A percentile compares a stretch with the other conserved stretches of the same genome.
phyloP scores from a whole-genome alignment of 208 protist species.

The Vickermania spadyakhi region DNA sequence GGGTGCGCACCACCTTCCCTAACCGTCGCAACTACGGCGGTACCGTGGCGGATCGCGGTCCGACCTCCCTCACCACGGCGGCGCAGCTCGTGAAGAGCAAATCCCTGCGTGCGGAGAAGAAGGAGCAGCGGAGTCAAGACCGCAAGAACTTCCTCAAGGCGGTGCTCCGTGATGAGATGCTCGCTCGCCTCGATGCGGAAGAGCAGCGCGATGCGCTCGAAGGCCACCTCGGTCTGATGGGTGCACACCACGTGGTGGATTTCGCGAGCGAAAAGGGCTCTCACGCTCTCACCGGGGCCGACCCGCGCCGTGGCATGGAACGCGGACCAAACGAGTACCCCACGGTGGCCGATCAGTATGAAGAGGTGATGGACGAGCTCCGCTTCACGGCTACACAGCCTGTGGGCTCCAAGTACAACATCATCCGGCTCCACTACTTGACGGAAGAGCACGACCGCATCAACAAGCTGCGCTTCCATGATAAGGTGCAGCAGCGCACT shows the following conservation, averaged over 20 bases:
- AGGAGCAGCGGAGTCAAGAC: conserved; percentile 38
- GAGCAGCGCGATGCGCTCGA: conserved; percentile 34
- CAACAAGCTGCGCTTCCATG: conserved; percentile 26
- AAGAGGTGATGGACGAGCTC: conserved; percentile 63
- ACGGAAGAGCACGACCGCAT: conserved; percentile 55
- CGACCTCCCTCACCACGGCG: conserved; percentile 22
- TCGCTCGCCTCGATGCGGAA: conserved; percentile 44
- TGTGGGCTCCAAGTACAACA: conserved; percentile 71
- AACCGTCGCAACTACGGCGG: conserved; percentile 67
- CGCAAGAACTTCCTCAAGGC: conserved; percentile 70
- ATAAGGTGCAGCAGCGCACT: conserved; percentile 10
- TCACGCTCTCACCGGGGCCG: not conserved
- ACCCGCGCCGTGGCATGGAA: conserved; percentile 1
- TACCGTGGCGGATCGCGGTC: conserved; percentile 27
- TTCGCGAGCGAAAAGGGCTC: conserved; percentile 18
- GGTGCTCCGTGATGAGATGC: conserved; percentile 63
- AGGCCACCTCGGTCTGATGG: conserved; percentile 35
- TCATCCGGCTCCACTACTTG: conserved; percentile 67
- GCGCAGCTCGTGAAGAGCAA: conserved; percentile 12
- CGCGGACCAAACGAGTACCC: conserved; percentile 23
- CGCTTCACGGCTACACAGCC: conserved; percentile 48
- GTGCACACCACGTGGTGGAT: conserved; percentile 31
- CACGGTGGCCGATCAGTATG: conserved; percentile 52
- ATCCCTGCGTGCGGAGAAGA: conserved; percentile 6
- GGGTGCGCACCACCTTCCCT: conserved; percentile 31